Evolutionary conservation across 805 yeast species (phyloP).

Genomic region (Dipodascus albidus): DNA sequence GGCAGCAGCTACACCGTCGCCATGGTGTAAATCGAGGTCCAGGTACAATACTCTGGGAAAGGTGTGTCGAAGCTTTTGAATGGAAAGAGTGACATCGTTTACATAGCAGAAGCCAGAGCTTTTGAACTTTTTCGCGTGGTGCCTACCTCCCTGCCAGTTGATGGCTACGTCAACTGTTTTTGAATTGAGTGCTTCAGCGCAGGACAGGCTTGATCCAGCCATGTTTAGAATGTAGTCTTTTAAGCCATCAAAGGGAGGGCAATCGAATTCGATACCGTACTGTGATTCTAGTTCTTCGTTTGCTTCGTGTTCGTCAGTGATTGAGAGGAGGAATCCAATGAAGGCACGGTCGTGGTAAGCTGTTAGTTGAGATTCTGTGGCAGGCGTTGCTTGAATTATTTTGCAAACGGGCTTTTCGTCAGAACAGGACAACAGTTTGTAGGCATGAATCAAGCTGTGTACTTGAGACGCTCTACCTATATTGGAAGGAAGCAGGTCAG

Average conservation of each 20-base stretch:
- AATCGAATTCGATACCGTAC: slow-evolving; percentile 49
- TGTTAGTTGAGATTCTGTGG: slow-evolving; percentile 28
- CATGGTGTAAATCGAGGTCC: slow-evolving; percentile 70
- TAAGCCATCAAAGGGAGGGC: slow-evolving; percentile 48
- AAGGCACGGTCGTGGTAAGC: slow-evolving; percentile 40
- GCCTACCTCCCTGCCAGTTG: slow-evolving; percentile 76
- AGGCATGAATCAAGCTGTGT: slow-evolving; percentile 31
- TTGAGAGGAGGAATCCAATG: slow-evolving; percentile 30
- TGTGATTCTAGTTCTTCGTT: slow-evolving; percentile 12
- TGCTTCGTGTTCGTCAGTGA: slow-evolving; percentile 13
- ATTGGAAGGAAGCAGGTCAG: slow-evolving; percentile 43
- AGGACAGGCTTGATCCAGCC: slow-evolving; percentile 48
- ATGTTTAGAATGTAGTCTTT: slow-evolving; percentile 36
- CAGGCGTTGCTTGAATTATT: slow-evolving; percentile 21
- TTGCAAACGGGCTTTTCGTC: slow-evolving; percentile 8
- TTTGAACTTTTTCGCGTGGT: slow-evolving; percentile 43
- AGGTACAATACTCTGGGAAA: slow-evolving; percentile 43
- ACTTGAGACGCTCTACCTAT: slow-evolving; percentile 38
- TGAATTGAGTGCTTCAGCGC: slow-evolving; percentile 29
- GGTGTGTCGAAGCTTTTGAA: slow-evolving; percentile 34
- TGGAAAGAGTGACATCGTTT: slow-evolving; percentile 54
- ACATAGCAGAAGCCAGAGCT: slow-evolving; percentile 68
- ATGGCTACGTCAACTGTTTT: slow-evolving; percentile 30
- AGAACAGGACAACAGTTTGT: slow-evolving; percentile 25
- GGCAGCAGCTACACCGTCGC: slow-evolving; percentile 68